Evolutionary conservation across 2,329 filamentous ascomycete genomes (phyloP), one percentile per base, ranked within the genome.

Genomic region (Epichloe coenophiala): DNA sequence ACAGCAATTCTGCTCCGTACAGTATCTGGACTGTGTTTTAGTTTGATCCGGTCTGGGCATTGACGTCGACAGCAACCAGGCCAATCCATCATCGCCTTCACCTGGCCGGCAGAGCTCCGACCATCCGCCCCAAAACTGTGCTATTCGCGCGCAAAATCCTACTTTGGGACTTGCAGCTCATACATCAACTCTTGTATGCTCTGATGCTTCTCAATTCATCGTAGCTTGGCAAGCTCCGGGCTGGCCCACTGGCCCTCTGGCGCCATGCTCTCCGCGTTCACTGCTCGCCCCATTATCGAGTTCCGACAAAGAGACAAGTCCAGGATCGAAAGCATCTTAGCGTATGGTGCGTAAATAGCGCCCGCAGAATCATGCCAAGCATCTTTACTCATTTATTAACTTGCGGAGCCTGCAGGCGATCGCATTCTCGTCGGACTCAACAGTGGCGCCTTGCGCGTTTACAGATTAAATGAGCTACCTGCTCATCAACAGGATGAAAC

Each of bases 231-330:
- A 59, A 62, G 61, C 61, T 60, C 59, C 57, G 69, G 67, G 71
- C 71, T 71, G 68, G 67, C 61, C 57, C 44, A 58, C 62, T 71
- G 68, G 67, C 62, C 57, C 41, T 58, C 62, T 67, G 57, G 55
- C 66, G 75, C 74, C 69, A 96, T 96, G 93, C 84, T 98, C 70
- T 94, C 91, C 70, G 93, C 93, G 65, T 98, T 98, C 72, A 95
- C 86, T 60, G 90, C 93, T 73, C 86, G 88, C 64, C 87, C 90
- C 57, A 91, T 98, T 67, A 86, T 97, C 76, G 93, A 98, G 86
- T 85, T 98, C 62, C 90, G 86, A 72, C 83, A 83, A 68, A 84
- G 88, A 68, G 91, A 97, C 80, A 96, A 94, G 75, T 94, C 88
- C 58, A 93, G 86, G 75, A 95, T 98, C 70, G 93, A 98, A 71